Evolutionary conservation across 108 stramenopile species (phyloP).

Genomic region (Cylindrotheca closterium): DNA sequence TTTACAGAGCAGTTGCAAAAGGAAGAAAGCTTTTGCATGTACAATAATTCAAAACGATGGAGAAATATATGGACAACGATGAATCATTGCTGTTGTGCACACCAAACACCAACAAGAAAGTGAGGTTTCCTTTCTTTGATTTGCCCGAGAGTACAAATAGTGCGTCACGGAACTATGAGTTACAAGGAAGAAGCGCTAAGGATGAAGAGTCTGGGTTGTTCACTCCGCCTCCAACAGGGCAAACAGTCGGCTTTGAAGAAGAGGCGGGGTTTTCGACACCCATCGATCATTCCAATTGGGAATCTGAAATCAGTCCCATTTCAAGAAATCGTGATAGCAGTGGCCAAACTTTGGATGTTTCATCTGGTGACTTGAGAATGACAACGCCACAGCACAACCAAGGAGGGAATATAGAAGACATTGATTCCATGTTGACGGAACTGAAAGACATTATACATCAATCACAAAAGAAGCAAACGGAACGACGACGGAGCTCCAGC

Average conservation of each 20-base stretch:
- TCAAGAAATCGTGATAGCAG: constrained; percentile 17
- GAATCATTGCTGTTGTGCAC: too few relatives aligned
- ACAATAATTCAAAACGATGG: too few relatives aligned
- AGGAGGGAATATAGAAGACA: not conserved
- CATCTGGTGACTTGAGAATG: not conserved
- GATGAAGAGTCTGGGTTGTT: too few relatives aligned
- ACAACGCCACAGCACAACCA: not conserved
- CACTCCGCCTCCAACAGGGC: too few relatives aligned
- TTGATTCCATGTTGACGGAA: not conserved
- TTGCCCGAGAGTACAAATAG: not conserved
- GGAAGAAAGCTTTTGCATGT: too few relatives aligned
- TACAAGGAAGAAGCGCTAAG: too few relatives aligned
- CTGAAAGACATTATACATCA: not conserved
- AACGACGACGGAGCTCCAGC: not conserved
- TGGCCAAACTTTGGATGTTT: not conserved
- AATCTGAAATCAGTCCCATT: constrained; percentile 27
- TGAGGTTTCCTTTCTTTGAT: constrained; percentile 22
- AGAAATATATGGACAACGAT: too few relatives aligned
- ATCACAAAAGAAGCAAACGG: not conserved
- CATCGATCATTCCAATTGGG: constrained; percentile 2
- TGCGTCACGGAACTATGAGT: too few relatives aligned
- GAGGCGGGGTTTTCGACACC: too few relatives aligned
- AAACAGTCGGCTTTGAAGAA: too few relatives aligned
- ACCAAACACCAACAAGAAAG: too few relatives aligned
- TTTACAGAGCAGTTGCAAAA: too few relatives aligned